phyloP scores from a whole-genome alignment of 1,284 basidiomycete genomes.

The Ustilago xerochloae region DNA sequence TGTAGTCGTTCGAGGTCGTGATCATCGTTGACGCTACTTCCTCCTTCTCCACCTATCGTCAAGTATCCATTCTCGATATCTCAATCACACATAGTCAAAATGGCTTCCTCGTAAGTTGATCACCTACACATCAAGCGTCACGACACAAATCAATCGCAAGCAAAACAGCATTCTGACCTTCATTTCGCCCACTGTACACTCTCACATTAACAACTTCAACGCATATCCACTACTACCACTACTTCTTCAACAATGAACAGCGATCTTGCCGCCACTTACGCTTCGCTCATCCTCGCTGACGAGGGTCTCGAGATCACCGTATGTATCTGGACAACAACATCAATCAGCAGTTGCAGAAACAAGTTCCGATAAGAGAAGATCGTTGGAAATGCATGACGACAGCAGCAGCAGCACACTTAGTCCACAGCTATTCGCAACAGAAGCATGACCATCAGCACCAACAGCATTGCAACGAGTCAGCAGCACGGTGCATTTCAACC shows the following conservation, averaged over 20 bases:
- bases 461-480: background rate
- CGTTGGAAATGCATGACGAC: background rate
- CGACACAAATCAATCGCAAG: background rate
- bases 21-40: conserved; percentile 18
- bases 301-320: conserved; percentile 90
- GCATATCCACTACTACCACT: background rate
- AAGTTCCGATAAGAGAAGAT: background rate
- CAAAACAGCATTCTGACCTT: conserved; percentile 18
- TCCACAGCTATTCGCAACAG: too few species aligned
- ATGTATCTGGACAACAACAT: conserved; percentile 70
- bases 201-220: background rate
- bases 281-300: conserved; percentile 86
- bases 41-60: conserved; percentile 41
- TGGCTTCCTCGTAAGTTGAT: conserved; percentile 54
- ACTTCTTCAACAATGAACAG: conserved; percentile 26
- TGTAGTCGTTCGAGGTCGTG: conserved; percentile 42
- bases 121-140: background rate
- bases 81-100: conserved; percentile 46
- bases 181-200: too few species aligned
- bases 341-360: background rate
- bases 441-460: conserved; percentile 1
- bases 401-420: conserved; percentile 6
- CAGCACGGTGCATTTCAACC: background rate
- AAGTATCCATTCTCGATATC: conserved; percentile 44
- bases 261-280: conserved; percentile 73